Conservation (phyloP, 129 eudicot species). For the Helianthus annuus region DNA sequence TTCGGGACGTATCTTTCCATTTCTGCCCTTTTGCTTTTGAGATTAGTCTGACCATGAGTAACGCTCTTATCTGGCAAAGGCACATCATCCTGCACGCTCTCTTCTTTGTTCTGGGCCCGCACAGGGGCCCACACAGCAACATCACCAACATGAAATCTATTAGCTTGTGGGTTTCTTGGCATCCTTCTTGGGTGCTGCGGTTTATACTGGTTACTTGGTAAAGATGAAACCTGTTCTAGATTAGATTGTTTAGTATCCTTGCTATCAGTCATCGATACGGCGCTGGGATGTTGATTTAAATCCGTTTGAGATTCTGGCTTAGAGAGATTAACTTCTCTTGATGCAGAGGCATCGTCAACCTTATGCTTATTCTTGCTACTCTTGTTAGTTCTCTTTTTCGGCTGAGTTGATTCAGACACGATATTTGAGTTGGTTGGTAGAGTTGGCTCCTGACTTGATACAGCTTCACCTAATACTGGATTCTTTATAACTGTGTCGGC, state of each 20-base stretch:
- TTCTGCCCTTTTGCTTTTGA: constrained; percentile 90
- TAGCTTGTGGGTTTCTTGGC: constrained; percentile 64
- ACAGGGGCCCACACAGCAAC: constrained; percentile 93
- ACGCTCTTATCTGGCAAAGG: constrained; percentile 34
- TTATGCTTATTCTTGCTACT: constrained; percentile 63
- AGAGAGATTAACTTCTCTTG: constrained; percentile 32
- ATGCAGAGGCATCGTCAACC: constrained; percentile 42
- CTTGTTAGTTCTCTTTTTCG: constrained; percentile 52
- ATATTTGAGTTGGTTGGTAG: constrained; percentile 25
- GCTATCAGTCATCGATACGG: constrained; percentile 36
- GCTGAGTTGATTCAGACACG: constrained; percentile 38
- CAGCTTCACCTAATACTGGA: constrained; percentile 18
- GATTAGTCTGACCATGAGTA: constrained; percentile 46
- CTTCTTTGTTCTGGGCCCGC: constrained; percentile 41
- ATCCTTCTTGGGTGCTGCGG: constrained; percentile 60
- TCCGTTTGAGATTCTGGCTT: constrained; percentile 31
- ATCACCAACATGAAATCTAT: constrained; percentile 62
- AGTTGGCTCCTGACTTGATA: constrained; percentile 22
- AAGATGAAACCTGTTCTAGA: constrained; percentile 27
- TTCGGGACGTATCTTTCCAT: constrained; percentile 92
- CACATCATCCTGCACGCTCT: constrained; percentile 42
- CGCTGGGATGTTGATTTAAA: constrained; percentile 31
- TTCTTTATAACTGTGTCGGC: constrained; percentile 23
- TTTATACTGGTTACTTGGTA: constrained; percentile 51
- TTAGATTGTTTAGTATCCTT: constrained; percentile 37